Base-by-base conservation (phyloP, 2,329 filamentous ascomycete species). In the Beauveria scarabaeidicola region DNA sequence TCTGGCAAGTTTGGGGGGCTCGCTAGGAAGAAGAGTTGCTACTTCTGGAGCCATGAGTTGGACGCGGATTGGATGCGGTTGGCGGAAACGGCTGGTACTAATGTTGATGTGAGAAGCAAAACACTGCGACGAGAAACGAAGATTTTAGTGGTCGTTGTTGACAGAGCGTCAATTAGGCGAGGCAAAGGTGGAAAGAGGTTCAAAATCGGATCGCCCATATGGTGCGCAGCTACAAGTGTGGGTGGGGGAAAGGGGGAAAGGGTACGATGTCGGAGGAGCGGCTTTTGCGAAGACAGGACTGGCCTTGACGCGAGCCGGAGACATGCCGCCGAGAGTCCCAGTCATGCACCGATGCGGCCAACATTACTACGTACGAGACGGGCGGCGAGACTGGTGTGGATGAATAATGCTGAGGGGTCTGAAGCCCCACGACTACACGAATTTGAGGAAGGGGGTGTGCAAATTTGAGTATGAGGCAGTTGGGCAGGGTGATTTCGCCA, bases 1-100 rank as follows among this genome's bases (percentile, higher is more conserved):
- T n/a, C 68, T 67, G 19, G 56, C 56, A 59, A 69, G 66, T 61
- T 60, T 59, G 56, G 63, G 65, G 61, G 66, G 63, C n/a, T 63
- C 64, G 52, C 60, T 62, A 21, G 60, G 60, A 52, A 55, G 44
- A 29, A 59, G 60, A n/a, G 60, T 59, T 11, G 56, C 56, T 48
- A 61, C 27, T 40, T 55, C 41, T 13, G 23, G 56, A 13, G 56
- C 47, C 60, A 61, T 61, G 25, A 19, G 25, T 29, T 21, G 52
- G 29, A 25, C 13, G 32, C 9, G 32, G 17, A 23, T 27, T 9
- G 50, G 36, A 38, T 43, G 38, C n/a, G 19, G n/a, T 50, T 15
- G 36, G 38, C 29, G n/a, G 9, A 27, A 23, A n/a, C 13, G 46
- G 7, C 29, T 23, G 52, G 25, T 36, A 40, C 40, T 59, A 40